Evolutionary conservation across 2,329 filamentous ascomycete species (phyloP), one percentile per base, ranked within the genome.

Genomic region (Xylaria sp.): DNA sequence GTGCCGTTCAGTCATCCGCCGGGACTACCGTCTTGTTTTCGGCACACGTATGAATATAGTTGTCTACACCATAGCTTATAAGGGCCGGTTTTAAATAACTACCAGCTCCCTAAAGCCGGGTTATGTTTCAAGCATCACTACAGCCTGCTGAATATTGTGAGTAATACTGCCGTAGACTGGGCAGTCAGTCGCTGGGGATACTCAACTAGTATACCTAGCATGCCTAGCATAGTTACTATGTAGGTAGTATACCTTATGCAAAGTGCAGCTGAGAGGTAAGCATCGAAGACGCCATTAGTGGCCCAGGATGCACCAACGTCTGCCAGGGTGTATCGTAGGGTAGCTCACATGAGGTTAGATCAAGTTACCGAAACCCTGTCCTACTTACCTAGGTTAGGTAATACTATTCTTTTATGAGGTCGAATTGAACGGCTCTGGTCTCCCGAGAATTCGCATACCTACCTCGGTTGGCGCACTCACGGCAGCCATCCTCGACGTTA

Each of bases 11-110:
- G 53, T 57, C 52, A 35, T 25, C 25, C 53, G 47, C 46, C 52
- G 47, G 51, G 27, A 33, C 44, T 63, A 54, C 60, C 60, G 56
- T 55, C 53, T 48, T 49, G 23, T 43, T 60, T 60, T 60, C 60
- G 47, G 55, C 38, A 44, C 56, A 63, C 40, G 49, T 51, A 49
- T 51, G n/a, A n/a, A n/a, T n/a, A n/a, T n/a, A n/a, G n/a, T n/a
- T n/a, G n/a, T n/a, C n/a, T n/a, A n/a, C n/a, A 31, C n/a, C n/a
- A 47, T 29, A 17, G 25, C 49, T 31, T 52, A 38, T n/a, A 47
- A 59, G 46, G 35, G 47, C 52, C 40, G 46, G 46, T 38, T 55
- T 62, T 54, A 46, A 51, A 31, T 47, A 52, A 43, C 54, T 15
- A 31, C 25, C 40, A 54, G 40, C 49, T 54, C 46, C 48, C 25